Base-by-base conservation (phyloP, 192 early-diverging fungal genomes). In the Physocladia obscura region DNA sequence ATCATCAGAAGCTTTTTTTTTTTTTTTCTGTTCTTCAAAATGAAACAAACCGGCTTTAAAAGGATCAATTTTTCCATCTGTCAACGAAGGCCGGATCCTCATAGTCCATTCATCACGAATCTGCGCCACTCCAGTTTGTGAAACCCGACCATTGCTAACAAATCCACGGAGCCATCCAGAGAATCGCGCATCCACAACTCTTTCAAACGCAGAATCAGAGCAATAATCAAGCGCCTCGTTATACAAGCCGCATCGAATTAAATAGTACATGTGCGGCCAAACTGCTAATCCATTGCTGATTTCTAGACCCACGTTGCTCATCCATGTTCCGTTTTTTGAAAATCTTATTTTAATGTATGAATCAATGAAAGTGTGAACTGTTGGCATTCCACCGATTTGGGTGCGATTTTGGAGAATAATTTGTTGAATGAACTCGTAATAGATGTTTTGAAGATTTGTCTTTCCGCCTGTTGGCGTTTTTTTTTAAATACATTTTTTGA, bases 211-310 rank as follows among this genome's bases (percentile, higher is more conserved):
- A 74, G 49, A 92, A 77, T 40, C 80, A 72, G 22, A 71, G 73
- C 11, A 87, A 71, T 89, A 94, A 54, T 85, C 73, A 8, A 88
- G 72, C 3, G 93, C 91, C 31, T 92, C 87, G 3, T 88, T 67
- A 11, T 70, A 63, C 61, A 88, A 74, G 0, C 96, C 96, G 49
- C 82, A 84, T 35, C 97, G 88, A 27, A 96, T 82, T 2, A 97
- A 77, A 65, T 84, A 86, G 70, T 81, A 99, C 44, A 98, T 79
- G 67, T 93, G 89, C 0, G 91, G 92, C 95, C 97, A 98, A 34
- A 92, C 81, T 0, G 96, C 85, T 1, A 76, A 71, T 6, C 83
- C 80, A 40, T 73, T 44, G 60, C 57, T 35, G 36, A 76, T 70
- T 56, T 79, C 74, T 19, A 83, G 59, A 15, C 58, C 37, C 3